Conservation (phyloP, 164 flowering plant species). For the Aristolochia contorta region DNA sequence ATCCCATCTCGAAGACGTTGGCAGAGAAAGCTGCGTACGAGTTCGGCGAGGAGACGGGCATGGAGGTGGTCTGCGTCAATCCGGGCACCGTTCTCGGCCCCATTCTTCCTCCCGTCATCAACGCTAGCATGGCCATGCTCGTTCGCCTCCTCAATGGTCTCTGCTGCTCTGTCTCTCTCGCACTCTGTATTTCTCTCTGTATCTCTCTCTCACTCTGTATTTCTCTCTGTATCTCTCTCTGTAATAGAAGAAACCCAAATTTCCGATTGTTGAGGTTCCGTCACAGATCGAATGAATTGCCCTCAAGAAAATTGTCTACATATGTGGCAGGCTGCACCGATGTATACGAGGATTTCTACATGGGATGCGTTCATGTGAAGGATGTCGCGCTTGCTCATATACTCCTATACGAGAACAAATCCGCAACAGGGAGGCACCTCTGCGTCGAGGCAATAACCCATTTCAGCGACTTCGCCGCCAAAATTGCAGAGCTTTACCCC, state of each 20-base stretch:
- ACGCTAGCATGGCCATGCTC: slow-evolving; percentile 82
- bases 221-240: too few relatives aligned
- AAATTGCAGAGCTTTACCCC: slow-evolving; percentile 81
- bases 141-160: slow-evolving; percentile 72
- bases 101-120: slow-evolving; percentile 49
- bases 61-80: slow-evolving; percentile 71
- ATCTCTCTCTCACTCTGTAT: too few relatives aligned
- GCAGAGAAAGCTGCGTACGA: slow-evolving; percentile 96
- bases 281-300: background rate
- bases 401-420: slow-evolving; percentile 59
- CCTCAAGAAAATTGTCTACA: background rate
- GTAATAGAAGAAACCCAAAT: too few relatives aligned
- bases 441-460: slow-evolving; percentile 82
- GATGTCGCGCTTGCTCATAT: slow-evolving; percentile 91
- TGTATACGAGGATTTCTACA: slow-evolving; percentile 45
- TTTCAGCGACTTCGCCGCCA: slow-evolving; percentile 78
- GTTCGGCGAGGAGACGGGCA: slow-evolving; percentile 52
- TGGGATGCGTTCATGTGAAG: slow-evolving; percentile 85
- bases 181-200: too few relatives aligned
- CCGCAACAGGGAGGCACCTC: slow-evolving; percentile 75
- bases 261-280: background rate
- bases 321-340: slow-evolving; percentile 54
- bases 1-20: slow-evolving; percentile 64
- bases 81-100: slow-evolving; percentile 91
- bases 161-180: too few relatives aligned